A percentile compares a stretch with the other conserved stretches of the same genome.
Evolutionary conservation across 75 land plant species (phyloP).

Genomic region (Picea glauca): DNA sequence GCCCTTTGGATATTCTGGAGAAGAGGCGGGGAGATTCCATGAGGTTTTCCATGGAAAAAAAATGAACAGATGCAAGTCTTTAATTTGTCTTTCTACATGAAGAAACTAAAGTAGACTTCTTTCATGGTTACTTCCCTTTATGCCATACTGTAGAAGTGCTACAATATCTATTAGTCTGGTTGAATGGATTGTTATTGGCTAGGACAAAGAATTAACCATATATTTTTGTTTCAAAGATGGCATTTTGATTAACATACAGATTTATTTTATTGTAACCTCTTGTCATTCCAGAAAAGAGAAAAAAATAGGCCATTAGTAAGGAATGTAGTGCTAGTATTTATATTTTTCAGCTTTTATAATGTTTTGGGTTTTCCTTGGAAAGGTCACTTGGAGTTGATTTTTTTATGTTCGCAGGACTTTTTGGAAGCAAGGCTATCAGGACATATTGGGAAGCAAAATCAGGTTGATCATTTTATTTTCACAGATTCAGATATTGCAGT

Average conservation of each 20-base stretch:
- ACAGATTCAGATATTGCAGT: slow-evolving; percentile 90
- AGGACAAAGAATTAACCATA: too few relatives aligned
- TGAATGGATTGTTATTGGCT: too few relatives aligned
- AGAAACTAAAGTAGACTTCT: too few relatives aligned
- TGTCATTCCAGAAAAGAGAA: neutral
- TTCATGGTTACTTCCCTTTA: too few relatives aligned
- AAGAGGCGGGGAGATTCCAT: too few relatives aligned
- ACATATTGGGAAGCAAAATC: slow-evolving; percentile 7
- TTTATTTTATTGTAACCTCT: neutral
- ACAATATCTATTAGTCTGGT: too few relatives aligned
- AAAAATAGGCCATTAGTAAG: neutral
- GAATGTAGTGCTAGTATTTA: neutral
- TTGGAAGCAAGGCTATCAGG: slow-evolving; percentile 35
- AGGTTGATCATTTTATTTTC: slow-evolving; percentile 62
- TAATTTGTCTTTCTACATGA: too few relatives aligned
- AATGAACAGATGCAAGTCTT: too few relatives aligned
- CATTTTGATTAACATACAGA: neutral
- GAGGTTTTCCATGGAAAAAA: too few relatives aligned
- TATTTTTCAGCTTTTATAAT: neutral
- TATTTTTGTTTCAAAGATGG: neutral
- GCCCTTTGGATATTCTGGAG: too few relatives aligned
- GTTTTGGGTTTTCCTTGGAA: neutral
- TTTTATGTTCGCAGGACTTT: slow-evolving; percentile 44
- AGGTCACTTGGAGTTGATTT: neutral
- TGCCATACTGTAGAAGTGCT: too few relatives aligned